Conservation (phyloP, 2,329 filamentous ascomycete genomes). For the Scedosporium boydii region DNA sequence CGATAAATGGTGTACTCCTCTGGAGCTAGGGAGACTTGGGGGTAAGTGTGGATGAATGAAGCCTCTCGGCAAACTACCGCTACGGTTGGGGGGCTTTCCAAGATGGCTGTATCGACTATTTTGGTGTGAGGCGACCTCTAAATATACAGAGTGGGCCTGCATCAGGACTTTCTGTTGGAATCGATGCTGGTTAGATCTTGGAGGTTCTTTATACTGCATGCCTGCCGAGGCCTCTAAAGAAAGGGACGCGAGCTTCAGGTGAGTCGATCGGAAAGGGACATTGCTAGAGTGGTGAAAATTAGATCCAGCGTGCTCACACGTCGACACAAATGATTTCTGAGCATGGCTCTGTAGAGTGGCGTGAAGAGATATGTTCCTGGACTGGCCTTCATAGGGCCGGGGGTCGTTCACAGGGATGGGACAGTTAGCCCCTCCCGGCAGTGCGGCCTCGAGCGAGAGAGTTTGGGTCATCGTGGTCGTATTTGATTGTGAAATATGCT, state of each 20-base stretch:
- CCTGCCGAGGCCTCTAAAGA: conserved; percentile 15
- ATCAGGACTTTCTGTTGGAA: conserved; percentile 62
- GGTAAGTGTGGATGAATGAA: not conserved
- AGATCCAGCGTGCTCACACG: not conserved
- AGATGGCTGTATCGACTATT: not conserved
- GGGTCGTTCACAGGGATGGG: not conserved
- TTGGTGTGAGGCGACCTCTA: conserved; percentile 54
- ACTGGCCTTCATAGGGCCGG: not conserved
- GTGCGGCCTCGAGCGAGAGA: not conserved
- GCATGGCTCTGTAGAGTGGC: not conserved
- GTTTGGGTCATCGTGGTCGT: not conserved
- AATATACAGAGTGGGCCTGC: conserved; percentile 64
- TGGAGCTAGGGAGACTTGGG: not conserved
- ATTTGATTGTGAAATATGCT: not conserved
- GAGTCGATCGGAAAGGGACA: conserved; percentile 13
- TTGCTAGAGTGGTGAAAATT: not conserved
- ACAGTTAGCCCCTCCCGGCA: not conserved
- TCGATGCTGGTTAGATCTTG: conserved; percentile 13
- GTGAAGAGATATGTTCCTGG: not conserved
- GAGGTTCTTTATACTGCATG: conserved; percentile 10
- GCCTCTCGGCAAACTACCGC: not conserved
- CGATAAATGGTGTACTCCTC: not conserved
- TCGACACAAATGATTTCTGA: not conserved
- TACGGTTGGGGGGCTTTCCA: not conserved
- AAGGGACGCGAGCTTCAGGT: conserved; percentile 21